Evolutionary conservation across 2,329 filamentous ascomycete genomes (phyloP).

Genomic region (Colletotrichum filicis): DNA sequence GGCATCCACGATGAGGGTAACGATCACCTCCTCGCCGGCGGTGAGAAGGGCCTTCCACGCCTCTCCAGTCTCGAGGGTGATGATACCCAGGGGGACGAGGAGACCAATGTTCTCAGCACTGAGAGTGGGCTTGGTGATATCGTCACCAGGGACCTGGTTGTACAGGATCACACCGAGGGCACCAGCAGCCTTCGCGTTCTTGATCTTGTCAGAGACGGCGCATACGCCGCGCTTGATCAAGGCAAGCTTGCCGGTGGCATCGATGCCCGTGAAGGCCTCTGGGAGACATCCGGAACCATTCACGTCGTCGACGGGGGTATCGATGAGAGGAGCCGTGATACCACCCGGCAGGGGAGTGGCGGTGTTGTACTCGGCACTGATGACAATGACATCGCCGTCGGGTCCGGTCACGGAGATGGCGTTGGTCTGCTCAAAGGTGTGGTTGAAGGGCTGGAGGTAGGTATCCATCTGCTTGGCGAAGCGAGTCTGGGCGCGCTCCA

Average conservation of each 20-base stretch:
- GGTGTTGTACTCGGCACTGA: constrained; percentile 57
- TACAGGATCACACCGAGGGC: constrained; percentile 65
- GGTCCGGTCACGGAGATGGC: constrained; percentile 56
- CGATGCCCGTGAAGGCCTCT: constrained; percentile 54
- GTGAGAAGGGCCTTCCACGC: constrained; percentile 48
- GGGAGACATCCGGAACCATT: constrained; percentile 53
- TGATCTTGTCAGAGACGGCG: constrained; percentile 54
- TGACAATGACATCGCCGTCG: constrained; percentile 53
- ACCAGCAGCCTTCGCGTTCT: constrained; percentile 53
- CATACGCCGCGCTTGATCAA: constrained; percentile 57
- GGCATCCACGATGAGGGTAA: constrained; percentile 49
- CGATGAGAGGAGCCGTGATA: constrained; percentile 48
- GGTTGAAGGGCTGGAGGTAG: constrained; percentile 49
- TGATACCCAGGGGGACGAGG: constrained; percentile 49
- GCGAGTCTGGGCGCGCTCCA: constrained; percentile 46
- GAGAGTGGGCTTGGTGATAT: constrained; percentile 61
- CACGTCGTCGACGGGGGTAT: constrained; percentile 48
- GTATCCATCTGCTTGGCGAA: constrained; percentile 54
- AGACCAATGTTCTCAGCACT: constrained; percentile 51
- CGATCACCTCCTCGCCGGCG: constrained; percentile 45
- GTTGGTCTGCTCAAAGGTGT: constrained; percentile 51
- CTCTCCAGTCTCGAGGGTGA: constrained; percentile 47
- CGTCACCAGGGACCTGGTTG: constrained; percentile 64
- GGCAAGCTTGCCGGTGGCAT: constrained; percentile 55
- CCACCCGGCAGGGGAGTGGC: constrained; percentile 52